Conservation (phyloP, 139 green algal genomes). For the Chlorella sp. region DNA sequence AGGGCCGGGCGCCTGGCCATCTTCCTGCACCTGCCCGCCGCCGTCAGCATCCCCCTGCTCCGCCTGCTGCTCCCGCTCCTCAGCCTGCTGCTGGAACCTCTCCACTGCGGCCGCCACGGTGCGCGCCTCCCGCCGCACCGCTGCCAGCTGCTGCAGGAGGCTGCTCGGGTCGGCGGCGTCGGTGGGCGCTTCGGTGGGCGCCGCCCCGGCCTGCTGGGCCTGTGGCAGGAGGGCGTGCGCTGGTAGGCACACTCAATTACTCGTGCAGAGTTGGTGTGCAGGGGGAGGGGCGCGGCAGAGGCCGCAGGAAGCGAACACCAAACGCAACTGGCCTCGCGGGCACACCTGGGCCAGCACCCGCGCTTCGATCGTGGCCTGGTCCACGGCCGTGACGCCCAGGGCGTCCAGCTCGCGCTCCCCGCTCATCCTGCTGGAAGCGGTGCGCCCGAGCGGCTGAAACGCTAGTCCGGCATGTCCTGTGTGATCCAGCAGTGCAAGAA, state of each 20-base stretch:
- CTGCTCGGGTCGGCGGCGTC: background rate
- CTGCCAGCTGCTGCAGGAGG: slow-evolving; percentile 38
- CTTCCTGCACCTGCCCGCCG: background rate
- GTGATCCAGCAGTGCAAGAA: too few species aligned
- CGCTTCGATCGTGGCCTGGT: slow-evolving; percentile 40
- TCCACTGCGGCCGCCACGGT: slow-evolving; percentile 48
- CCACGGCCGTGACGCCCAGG: slow-evolving; percentile 41
- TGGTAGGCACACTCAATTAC: background rate
- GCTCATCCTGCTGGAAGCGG: background rate
- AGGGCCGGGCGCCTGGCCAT: background rate
- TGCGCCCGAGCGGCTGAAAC: too few species aligned
- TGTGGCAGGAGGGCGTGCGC: background rate
- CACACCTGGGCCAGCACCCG: slow-evolving; percentile 48
- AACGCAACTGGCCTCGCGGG: background rate
- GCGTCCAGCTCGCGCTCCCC: slow-evolving; percentile 14
- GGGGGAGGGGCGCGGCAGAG: background rate
- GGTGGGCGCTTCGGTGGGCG: slow-evolving; percentile 1
- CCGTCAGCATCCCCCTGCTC: background rate
- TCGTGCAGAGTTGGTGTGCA: background rate
- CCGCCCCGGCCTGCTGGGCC: background rate
- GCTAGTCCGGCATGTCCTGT: too few species aligned
- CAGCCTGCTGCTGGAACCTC: slow-evolving; percentile 7
- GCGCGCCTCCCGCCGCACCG: slow-evolving; percentile 36
- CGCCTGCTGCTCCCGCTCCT: background rate
- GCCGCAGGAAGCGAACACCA: background rate